These are phyloP conservation scores for Babesia sp. DNA, from an alignment of 169 alveolate genomes.

Conservation along the genomic window DNA sequence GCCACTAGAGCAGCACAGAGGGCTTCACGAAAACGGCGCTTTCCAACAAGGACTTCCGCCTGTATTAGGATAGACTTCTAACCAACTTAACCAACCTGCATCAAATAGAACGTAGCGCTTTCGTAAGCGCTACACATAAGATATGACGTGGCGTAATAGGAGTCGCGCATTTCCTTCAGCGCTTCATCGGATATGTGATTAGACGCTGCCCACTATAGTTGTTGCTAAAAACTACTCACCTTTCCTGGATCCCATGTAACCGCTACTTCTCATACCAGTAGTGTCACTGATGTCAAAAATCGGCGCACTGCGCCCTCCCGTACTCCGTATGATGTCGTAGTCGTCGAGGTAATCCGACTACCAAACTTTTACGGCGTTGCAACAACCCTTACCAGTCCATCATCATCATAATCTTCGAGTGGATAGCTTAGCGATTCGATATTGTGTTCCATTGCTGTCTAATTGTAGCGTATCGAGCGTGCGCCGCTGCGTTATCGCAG, in stretches of 20 bases:
- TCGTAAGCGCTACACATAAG: conserved; percentile 3
- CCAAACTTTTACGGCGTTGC: background rate
- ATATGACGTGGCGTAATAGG: conserved; percentile 21
- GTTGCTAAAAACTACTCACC: background rate
- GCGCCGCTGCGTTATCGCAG: background rate
- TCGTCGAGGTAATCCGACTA: conserved; percentile 17
- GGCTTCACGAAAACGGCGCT: conserved; percentile 46
- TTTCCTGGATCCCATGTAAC: background rate
- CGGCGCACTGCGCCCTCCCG: background rate
- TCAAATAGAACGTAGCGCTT: conserved; percentile 27
- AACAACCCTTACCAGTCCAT: background rate
- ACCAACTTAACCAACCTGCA: conserved; percentile 33
- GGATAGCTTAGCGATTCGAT: background rate
- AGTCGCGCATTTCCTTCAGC: conserved; percentile 2
- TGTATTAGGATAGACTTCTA: background rate
- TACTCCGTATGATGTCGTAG: background rate
- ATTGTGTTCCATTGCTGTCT: conserved; percentile 1
- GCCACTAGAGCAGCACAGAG: conserved; percentile 50
- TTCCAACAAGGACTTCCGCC: conserved; percentile 50
- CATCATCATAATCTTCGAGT: background rate
- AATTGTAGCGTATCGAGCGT: background rate
- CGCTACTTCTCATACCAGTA: background rate
- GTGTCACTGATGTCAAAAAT: background rate
- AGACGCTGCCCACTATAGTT: conserved; percentile 3
- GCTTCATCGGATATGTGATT: conserved; percentile 42